Evolutionary conservation across 352 stramenopile genomes (phyloP).

Genomic region (Pythium angustatum): DNA sequence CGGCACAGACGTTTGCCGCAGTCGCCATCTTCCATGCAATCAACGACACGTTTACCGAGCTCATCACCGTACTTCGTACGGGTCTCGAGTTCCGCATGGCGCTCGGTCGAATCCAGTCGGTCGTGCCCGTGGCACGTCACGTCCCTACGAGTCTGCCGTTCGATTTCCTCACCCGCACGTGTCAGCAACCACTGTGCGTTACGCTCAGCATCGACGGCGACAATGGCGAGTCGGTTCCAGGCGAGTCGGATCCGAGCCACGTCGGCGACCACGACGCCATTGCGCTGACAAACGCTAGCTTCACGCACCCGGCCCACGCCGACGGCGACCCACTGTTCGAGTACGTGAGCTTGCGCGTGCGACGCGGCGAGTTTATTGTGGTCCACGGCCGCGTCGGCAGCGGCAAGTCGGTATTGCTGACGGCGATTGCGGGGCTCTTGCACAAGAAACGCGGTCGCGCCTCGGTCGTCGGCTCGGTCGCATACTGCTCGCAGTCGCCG

Average conservation of each 20-base stretch:
- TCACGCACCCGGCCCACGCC: slow-evolving; percentile 30
- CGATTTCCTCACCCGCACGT: slow-evolving; percentile 22
- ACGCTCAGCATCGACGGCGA: not conserved
- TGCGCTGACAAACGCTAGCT: slow-evolving; percentile 47
- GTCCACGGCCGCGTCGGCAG: slow-evolving; percentile 58
- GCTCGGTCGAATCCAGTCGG: slow-evolving; percentile 31
- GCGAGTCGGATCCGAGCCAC: not conserved
- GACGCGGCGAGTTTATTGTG: slow-evolving; percentile 53
- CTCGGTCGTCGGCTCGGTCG: slow-evolving; percentile 42
- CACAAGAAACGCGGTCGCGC: slow-evolving; percentile 42
- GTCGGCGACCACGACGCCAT: slow-evolving; percentile 28
- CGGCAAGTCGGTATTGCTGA: slow-evolving; percentile 65
- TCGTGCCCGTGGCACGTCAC: slow-evolving; percentile 19
- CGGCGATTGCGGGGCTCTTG: slow-evolving; percentile 50
- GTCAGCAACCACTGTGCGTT: slow-evolving; percentile 1
- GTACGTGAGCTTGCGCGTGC: slow-evolving; percentile 51
- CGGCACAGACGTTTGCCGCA: slow-evolving; percentile 38
- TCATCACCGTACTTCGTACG: slow-evolving; percentile 24
- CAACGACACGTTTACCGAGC: slow-evolving; percentile 35
- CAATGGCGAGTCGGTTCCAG: not conserved
- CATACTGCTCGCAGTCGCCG: slow-evolving; percentile 90
- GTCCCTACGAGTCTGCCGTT: slow-evolving; percentile 10
- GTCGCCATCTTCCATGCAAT: slow-evolving; percentile 44
- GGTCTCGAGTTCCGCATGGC: slow-evolving; percentile 34
- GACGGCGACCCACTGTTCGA: slow-evolving; percentile 36